Base-by-base conservation (phyloP, 331 rosid genomes). In the Telfairia occidentalis region DNA sequence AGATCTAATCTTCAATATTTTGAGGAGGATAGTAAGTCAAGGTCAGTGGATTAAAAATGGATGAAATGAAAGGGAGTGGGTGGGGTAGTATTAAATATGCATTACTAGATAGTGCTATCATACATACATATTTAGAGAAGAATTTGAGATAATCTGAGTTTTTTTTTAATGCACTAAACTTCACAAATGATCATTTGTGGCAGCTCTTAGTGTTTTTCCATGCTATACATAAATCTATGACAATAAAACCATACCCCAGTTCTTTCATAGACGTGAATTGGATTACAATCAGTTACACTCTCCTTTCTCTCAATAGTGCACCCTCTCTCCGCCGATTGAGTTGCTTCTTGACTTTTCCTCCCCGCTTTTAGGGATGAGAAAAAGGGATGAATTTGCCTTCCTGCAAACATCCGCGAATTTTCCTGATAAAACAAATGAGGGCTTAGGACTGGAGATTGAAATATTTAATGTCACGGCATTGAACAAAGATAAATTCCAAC, bases 191-290 rank as follows among this genome's bases (percentile, higher is more conserved):
- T 28, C 26, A 11, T 70, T 13, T 42, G 38, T 24, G 40, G 23
- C 74, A 23, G 23, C 6, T 13, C 71, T 26, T 32, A n/a, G 55
- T 55, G 37, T 37, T 65, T 29, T 10, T 29, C 10, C 34, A 69
- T 21, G 71, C 46, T 74, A 40, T 64, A 34, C 64, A 57, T 29
- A 66, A 66, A 48, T 69, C 50, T 9, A 43, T 54, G 19, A 21
- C 78, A 38, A 9, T 45, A 72, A 65, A 75, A 75, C 30, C 70
- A 42, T 82, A 86, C 99, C 92, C 78, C 79, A 57, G 78, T 78
- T 21, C 64, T 85, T 69, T 92, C 98, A 86, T 83, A 90, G 52
- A 92, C 96, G 35, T 92, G 98, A 81, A 92, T 87, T 53, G 99
- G 92, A 9, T 86, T 88, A 63, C 86, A 83, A 32, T 82, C 73